Evolutionary conservation across 768 basidiomycete genomes (phyloP).

Genomic region (Pisolithus orientalis): DNA sequence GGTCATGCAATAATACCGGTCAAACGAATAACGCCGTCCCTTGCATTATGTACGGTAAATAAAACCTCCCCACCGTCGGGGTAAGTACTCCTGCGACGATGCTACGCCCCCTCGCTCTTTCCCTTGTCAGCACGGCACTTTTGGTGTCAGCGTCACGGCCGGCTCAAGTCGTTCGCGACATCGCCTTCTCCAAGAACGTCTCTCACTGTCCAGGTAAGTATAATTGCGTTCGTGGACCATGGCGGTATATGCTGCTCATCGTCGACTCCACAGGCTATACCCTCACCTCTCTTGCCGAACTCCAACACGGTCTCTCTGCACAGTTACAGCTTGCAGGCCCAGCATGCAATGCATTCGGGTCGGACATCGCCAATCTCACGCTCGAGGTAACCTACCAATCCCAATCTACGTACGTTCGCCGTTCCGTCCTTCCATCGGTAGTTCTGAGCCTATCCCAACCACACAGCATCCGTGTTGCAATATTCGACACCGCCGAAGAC

Average conservation of each 20-base stretch:
- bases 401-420: conserved; percentile 34
- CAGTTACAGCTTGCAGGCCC: conserved; percentile 46
- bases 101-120: too few relatives aligned
- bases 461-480: conserved; percentile 58
- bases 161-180: not conserved
- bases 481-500: conserved; percentile 50
- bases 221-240: not conserved
- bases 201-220: conserved; percentile 26
- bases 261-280: conserved; percentile 50
- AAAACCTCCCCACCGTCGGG: too few relatives aligned
- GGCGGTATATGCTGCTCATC: not conserved
- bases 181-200: conserved; percentile 22
- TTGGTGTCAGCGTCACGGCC: too few relatives aligned
- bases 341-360: conserved; percentile 62
- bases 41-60: too few relatives aligned
- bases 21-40: too few relatives aligned
- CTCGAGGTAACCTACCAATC: conserved; percentile 65
- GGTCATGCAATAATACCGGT: too few relatives aligned
- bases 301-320: conserved; percentile 45
- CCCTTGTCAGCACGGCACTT: too few relatives aligned
- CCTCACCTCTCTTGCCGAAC: conserved; percentile 38
- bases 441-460: not conserved
- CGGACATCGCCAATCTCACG: conserved; percentile 51
- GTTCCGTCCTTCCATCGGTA: not conserved
- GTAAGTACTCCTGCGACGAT: too few relatives aligned